Conservation (phyloP, 345 rosid genomes). For the Sonneratia caseolaris region DNA sequence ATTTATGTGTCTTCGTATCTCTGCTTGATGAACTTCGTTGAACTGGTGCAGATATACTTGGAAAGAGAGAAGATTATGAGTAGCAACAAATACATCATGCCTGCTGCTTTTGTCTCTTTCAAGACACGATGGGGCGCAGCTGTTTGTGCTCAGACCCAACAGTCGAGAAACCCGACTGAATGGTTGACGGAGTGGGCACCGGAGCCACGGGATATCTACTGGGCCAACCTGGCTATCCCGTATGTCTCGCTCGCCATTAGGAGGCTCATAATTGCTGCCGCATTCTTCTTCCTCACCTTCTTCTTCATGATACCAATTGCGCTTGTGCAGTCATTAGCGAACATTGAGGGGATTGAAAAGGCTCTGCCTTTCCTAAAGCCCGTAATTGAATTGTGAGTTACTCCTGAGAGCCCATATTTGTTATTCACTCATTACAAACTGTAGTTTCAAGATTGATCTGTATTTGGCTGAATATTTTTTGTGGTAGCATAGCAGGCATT, state of each 20-base stretch:
- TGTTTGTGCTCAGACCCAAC: slow-evolving; percentile 92
- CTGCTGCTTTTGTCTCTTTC: slow-evolving; percentile 84
- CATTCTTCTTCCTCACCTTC: slow-evolving; percentile 86
- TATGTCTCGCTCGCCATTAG: slow-evolving; percentile 71
- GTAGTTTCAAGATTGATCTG: not conserved
- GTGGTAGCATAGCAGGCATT: not conserved
- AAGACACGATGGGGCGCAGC: slow-evolving; percentile 90
- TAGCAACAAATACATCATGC: slow-evolving; percentile 46
- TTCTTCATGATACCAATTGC: slow-evolving; percentile 97
- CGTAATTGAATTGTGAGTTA: slow-evolving; percentile 65
- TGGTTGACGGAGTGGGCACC: slow-evolving; percentile 99
- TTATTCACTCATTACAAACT: not conserved
- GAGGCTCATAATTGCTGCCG: slow-evolving; percentile 52
- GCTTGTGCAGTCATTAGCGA: slow-evolving; percentile 83
- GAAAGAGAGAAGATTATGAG: slow-evolving; percentile 50
- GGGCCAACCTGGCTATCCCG: slow-evolving; percentile 85
- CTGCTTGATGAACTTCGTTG: not conserved
- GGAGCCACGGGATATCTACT: slow-evolving; percentile 78
- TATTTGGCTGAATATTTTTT: not conserved
- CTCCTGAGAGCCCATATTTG: not conserved
- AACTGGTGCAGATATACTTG: slow-evolving; percentile 36
- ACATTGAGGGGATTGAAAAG: slow-evolving; percentile 85
- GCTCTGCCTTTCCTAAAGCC: slow-evolving; percentile 68
- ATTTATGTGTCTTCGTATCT: not conserved
- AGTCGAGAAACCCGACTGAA: slow-evolving; percentile 66